These are phyloP conservation scores for Glycine latifolia DNA, from an alignment of 306 rosid species.

Conservation along the genomic window DNA sequence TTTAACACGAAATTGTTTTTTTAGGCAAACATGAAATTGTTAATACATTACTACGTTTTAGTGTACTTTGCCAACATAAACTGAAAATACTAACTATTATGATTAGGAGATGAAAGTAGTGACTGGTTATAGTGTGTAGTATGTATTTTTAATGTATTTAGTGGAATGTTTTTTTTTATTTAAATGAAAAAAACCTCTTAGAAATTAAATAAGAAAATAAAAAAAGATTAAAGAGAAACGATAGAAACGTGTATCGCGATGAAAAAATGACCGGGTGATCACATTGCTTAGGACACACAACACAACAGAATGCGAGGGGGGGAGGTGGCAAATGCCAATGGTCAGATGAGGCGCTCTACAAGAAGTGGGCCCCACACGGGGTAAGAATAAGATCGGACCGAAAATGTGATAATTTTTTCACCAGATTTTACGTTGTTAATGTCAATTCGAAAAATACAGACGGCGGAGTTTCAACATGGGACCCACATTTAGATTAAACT, in stretches of 20 bases:
- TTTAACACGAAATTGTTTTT: too few species aligned
- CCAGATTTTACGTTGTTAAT: slow-evolving; percentile 10
- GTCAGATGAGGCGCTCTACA: not conserved
- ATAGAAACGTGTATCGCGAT: slow-evolving; percentile 31
- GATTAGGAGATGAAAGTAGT: not conserved
- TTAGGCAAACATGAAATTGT: too few species aligned
- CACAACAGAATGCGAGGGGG: not conserved
- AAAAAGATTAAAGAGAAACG: not conserved
- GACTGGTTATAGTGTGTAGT: not conserved
- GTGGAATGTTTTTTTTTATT: not conserved
- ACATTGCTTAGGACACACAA: not conserved
- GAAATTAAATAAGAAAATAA: not conserved
- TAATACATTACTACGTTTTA: too few species aligned
- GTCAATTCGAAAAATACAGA: slow-evolving; percentile 8
- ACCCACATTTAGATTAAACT: not conserved
- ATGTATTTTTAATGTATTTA: not conserved
- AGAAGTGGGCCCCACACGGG: slow-evolving; percentile 11
- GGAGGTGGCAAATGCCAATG: not conserved
- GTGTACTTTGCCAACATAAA: too few species aligned
- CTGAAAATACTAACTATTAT: too few species aligned
- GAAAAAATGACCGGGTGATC: not conserved
- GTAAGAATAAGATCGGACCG: not conserved
- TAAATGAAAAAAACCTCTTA: not conserved
- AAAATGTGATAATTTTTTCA: not conserved
- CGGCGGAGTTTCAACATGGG: not conserved